Conservation (phyloP, 495 filamentous ascomycete genomes). For the Bathelium albidoporum region DNA sequence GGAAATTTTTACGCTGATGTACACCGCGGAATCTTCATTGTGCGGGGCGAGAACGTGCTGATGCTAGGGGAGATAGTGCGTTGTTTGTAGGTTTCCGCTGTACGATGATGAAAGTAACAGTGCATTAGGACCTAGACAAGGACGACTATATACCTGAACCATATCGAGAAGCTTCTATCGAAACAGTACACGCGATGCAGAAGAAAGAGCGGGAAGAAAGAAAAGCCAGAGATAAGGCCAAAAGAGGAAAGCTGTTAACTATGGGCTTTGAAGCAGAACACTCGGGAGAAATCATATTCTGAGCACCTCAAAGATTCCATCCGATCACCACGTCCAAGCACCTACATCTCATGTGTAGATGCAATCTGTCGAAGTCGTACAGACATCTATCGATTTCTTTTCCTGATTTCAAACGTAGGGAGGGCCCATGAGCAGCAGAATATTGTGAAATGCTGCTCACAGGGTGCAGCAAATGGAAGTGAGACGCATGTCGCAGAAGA, state of each 20-base stretch:
- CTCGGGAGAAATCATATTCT: constrained; percentile 62
- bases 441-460: constrained; percentile 61
- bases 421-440: constrained; percentile 44
- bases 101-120: constrained; percentile 7
- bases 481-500: background rate
- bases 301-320: constrained; percentile 21
- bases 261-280: constrained; percentile 86
- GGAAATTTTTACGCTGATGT: constrained; percentile 67
- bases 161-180: constrained; percentile 54
- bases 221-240: constrained; percentile 61
- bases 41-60: constrained; percentile 88
- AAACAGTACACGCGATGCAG: constrained; percentile 60
- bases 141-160: constrained; percentile 76
- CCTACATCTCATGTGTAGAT: background rate
- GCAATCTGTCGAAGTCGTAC: background rate
- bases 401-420: background rate
- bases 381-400: background rate
- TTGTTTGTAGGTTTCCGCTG: constrained; percentile 5
- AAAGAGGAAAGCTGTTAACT: constrained; percentile 53
- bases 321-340: background rate
- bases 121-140: constrained; percentile 68
- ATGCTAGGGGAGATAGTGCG: constrained; percentile 82
- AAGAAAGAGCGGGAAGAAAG: constrained; percentile 56
- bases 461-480: background rate
- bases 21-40: constrained; percentile 70